Evolutionary conservation across 306 rosid genomes (phyloP).

Genomic region (cucumber (Cucumis sativus)): Cucumber_9930_V3 NC_026661.2:16133501-16134000

Average conservation of each 20-base stretch:
- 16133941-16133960: background rate
- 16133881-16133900: background rate
- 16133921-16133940: background rate
- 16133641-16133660: background rate
- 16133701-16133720: constrained; percentile 13
- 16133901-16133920: background rate
- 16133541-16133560: constrained; percentile 84
- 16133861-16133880: no score
- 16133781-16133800: constrained; percentile 78
- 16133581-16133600: constrained; percentile 82
- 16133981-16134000: background rate
- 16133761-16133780: constrained; percentile 67
- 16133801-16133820: constrained; percentile 75
- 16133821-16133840: background rate
- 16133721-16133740: constrained; percentile 54
- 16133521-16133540: constrained; percentile 44
- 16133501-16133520: constrained; percentile 46
- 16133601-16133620: constrained; percentile 80
- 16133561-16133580: constrained; percentile 64
- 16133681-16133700: constrained; percentile 3
- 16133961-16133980: background rate
- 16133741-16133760: constrained; percentile 65
- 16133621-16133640: constrained; percentile 25
- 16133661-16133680: background rate
- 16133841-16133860: no score